Percentiles rank a stretch among this genome's conserved stretches.
These are phyloP conservation scores for Durio zibethinus DNA, from an alignment of 345 rosid genomes.

Conservation along the genomic window DNA sequence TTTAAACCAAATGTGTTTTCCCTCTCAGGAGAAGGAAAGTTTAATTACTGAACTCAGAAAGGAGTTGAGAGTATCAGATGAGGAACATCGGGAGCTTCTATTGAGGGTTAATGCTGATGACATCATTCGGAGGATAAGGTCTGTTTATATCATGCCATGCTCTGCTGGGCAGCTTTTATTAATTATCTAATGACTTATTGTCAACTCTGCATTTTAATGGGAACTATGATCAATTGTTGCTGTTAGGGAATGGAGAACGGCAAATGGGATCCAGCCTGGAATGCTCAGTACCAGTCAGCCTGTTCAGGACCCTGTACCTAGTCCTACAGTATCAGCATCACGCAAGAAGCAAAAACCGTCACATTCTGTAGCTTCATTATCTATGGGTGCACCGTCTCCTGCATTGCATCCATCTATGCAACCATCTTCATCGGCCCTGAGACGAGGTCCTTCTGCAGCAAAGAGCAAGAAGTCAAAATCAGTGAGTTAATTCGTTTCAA, in stretches of 20 bases:
- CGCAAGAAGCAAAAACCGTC: slow-evolving; percentile 83
- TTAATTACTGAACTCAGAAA: slow-evolving; percentile 93
- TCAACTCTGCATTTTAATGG: slow-evolving; percentile 7
- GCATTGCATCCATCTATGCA: slow-evolving; percentile 72
- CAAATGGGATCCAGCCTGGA: slow-evolving; percentile 59
- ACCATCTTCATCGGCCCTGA: slow-evolving; percentile 76
- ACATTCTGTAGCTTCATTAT: slow-evolving; percentile 71
- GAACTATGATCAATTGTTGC: neutral
- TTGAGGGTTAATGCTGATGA: slow-evolving; percentile 89
- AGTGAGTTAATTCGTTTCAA: slow-evolving; percentile 45
- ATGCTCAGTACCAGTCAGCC: slow-evolving; percentile 56
- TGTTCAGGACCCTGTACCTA: slow-evolving; percentile 62
- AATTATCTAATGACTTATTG: slow-evolving; percentile 15
- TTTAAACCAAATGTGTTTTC: slow-evolving; percentile 8
- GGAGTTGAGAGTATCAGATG: slow-evolving; percentile 94
- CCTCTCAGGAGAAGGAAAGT: slow-evolving; percentile 83
- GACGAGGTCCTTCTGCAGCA: slow-evolving; percentile 71
- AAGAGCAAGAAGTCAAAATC: slow-evolving; percentile 80
- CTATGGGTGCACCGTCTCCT: slow-evolving; percentile 75
- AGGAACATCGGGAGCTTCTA: slow-evolving; percentile 86
- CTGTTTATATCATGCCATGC: slow-evolving; percentile 21
- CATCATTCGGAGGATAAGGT: slow-evolving; percentile 82
- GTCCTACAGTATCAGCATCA: slow-evolving; percentile 86
- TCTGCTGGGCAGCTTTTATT: slow-evolving; percentile 11
- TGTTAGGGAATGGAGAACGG: slow-evolving; percentile 92